These are phyloP conservation scores for Hypoxylon rubiginosum DNA, from an alignment of 2,329 filamentous ascomycete species.

Conservation along the genomic window DNA sequence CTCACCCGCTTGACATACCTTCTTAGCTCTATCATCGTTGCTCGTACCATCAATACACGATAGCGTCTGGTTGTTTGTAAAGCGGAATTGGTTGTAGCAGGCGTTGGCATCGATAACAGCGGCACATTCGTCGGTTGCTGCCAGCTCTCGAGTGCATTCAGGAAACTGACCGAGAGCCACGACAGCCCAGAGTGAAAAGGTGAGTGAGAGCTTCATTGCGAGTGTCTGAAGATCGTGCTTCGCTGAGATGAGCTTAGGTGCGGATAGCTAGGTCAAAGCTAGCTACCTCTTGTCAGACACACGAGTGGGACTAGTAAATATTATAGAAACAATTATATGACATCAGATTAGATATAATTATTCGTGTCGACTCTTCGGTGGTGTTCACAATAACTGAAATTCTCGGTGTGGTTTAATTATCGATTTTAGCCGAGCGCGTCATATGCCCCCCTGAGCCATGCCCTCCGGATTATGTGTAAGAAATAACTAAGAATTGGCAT, in stretches of 20 bases:
- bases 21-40: slow-evolving; percentile 51
- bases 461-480: slow-evolving; percentile 38
- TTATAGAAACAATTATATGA: slow-evolving; percentile 11
- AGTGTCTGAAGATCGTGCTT: slow-evolving; percentile 8
- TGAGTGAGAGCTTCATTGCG: slow-evolving; percentile 44
- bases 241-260: slow-evolving; percentile 1
- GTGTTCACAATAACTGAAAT: slow-evolving; percentile 13
- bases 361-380: not conserved
- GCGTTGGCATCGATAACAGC: slow-evolving; percentile 57
- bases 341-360: slow-evolving; percentile 33
- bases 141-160: slow-evolving; percentile 54
- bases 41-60: slow-evolving; percentile 54
- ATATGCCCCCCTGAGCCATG: slow-evolving; percentile 12
- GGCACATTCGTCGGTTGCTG: slow-evolving; percentile 55
- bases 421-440: slow-evolving; percentile 33
- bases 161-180: slow-evolving; percentile 43
- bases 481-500: slow-evolving; percentile 28
- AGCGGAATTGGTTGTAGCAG: slow-evolving; percentile 58
- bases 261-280: slow-evolving; percentile 4
- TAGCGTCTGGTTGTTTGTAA: slow-evolving; percentile 52
- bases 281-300: slow-evolving; percentile 20
- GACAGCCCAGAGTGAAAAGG: slow-evolving; percentile 43
- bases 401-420: slow-evolving; percentile 29
- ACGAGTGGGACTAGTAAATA: slow-evolving; percentile 24
- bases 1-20: slow-evolving; percentile 43